A percentile compares a stretch with the other conserved stretches of the same genome.
Conservation (phyloP, 768 basidiomycete genomes). For the Leccinellum albellum region DNA sequence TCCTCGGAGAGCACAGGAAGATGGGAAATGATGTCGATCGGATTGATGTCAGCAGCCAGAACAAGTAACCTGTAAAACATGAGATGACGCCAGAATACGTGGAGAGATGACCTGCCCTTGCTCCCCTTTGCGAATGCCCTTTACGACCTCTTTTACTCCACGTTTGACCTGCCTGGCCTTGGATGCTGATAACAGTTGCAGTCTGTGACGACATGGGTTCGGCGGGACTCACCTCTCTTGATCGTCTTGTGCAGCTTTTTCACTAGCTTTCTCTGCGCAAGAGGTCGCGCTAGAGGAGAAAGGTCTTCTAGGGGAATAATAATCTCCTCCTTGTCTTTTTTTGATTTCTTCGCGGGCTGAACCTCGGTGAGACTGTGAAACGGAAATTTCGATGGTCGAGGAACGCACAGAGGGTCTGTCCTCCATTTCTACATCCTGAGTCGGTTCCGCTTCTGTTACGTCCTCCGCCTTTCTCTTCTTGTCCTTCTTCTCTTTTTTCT, state of each 20-base stretch:
- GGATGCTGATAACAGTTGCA: conserved; percentile 54
- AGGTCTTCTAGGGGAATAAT: conserved; percentile 74
- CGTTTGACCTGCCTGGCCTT: conserved; percentile 94
- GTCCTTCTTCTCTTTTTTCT: conserved; percentile 74
- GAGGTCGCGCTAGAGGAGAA: conserved; percentile 89
- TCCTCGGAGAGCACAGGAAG: conserved; percentile 94
- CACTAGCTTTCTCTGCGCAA: conserved; percentile 88
- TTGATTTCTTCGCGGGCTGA: conserved; percentile 53
- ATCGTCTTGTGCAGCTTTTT: conserved; percentile 95
- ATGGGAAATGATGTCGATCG: conserved; percentile 98
- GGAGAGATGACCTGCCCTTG: conserved; percentile 66
- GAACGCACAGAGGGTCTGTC: conserved; percentile 34
- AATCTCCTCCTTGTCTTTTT: conserved; percentile 59
- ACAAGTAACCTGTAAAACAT: conserved; percentile 63
- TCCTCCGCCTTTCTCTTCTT: conserved; percentile 58
- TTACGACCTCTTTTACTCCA: conserved; percentile 98
- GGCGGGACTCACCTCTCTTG: conserved; percentile 63
- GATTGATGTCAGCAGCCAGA: conserved; percentile 95
- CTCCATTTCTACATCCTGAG: conserved; percentile 48
- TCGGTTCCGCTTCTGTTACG: conserved; percentile 13
- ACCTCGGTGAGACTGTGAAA: conserved; percentile 14
- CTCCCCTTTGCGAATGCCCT: conserved; percentile 95
- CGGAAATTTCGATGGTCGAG: conserved; percentile 26
- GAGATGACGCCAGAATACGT: conserved; percentile 1
- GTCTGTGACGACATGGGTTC: background rate